Evolutionary conservation across 352 stramenopile genomes (phyloP).

Genomic region (Pythium sukuiense): DNA sequence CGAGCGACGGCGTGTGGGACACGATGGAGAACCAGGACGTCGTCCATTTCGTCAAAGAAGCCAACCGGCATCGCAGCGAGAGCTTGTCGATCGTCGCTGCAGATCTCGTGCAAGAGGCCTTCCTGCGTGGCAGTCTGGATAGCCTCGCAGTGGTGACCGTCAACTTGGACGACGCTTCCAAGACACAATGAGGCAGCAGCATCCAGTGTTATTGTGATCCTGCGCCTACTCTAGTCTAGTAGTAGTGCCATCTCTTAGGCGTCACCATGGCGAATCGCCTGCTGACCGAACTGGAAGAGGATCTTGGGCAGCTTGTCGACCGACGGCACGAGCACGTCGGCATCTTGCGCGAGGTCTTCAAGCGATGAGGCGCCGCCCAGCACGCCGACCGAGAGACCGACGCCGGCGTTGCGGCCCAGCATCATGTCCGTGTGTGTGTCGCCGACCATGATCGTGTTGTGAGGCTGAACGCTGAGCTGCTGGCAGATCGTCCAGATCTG

Average conservation of each 20-base stretch:
- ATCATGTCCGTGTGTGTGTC: conserved; percentile 87
- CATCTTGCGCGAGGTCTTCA: conserved; percentile 78
- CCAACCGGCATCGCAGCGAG: conserved; percentile 17
- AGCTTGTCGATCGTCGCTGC: conserved; percentile 46
- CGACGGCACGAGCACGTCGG: conserved; percentile 81
- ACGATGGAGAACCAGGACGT: conserved; percentile 59
- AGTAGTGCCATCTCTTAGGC: neutral
- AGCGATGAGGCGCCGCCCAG: conserved; percentile 77
- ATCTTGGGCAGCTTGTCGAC: conserved; percentile 79
- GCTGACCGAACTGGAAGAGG: conserved; percentile 85
- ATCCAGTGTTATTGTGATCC: neutral
- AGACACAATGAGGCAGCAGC: neutral
- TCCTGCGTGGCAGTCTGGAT: conserved; percentile 93
- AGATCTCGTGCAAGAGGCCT: conserved; percentile 88
- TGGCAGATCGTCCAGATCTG: conserved; percentile 87
- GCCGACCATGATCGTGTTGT: conserved; percentile 89
- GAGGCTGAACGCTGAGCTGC: conserved; percentile 66
- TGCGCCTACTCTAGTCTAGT: conserved; percentile 14
- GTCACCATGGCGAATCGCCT: conserved; percentile 62
- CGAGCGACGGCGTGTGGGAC: conserved; percentile 78
- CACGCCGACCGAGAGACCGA: conserved; percentile 75
- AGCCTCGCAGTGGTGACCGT: conserved; percentile 91
- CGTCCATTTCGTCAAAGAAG: conserved; percentile 43
- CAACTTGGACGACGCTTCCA: conserved; percentile 14
- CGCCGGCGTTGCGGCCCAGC: conserved; percentile 75